phyloP scores from a whole-genome alignment of 2,329 filamentous ascomycete species.

The Paracorniculantispora psalliotae region DNA sequence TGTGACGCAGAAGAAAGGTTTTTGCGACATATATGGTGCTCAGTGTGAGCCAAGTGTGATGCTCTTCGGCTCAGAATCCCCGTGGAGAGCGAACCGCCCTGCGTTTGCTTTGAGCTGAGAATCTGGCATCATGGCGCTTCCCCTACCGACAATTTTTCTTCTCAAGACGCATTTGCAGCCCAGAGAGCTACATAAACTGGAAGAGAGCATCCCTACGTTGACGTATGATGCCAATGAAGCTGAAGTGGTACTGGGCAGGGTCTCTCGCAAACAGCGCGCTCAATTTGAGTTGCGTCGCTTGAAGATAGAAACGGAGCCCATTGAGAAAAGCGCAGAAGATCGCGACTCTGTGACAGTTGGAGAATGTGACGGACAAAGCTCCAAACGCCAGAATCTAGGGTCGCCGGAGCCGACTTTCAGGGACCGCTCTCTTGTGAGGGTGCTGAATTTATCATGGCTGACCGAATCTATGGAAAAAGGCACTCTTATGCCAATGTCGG shows the following conservation, averaged over 20 bases:
- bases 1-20: neutral
- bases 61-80: neutral
- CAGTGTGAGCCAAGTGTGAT: neutral
- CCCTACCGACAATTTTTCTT: constrained; percentile 64
- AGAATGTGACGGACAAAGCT: constrained; percentile 5
- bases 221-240: constrained; percentile 71
- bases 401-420: neutral
- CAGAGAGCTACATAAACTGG: constrained; percentile 58
- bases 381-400: constrained; percentile 20
- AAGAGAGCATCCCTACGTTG: constrained; percentile 59
- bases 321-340: neutral
- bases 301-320: constrained; percentile 52
- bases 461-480: constrained; percentile 45
- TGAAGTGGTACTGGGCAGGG: constrained; percentile 66
- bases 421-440: constrained; percentile 32
- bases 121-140: constrained; percentile 20
- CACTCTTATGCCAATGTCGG: constrained; percentile 40
- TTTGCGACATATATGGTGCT: neutral
- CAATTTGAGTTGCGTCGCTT: constrained; percentile 70
- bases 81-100: neutral
- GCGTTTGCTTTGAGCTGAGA: neutral
- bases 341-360: neutral
- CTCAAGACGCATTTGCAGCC: constrained; percentile 63
- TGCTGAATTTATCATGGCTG: constrained; percentile 58
- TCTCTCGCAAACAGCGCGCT: constrained; percentile 65